Evolutionary conservation across 345 rosid species (phyloP), one percentile per base, ranked within the genome.

Genomic region (Eucalyptus tenuipes): DNA sequence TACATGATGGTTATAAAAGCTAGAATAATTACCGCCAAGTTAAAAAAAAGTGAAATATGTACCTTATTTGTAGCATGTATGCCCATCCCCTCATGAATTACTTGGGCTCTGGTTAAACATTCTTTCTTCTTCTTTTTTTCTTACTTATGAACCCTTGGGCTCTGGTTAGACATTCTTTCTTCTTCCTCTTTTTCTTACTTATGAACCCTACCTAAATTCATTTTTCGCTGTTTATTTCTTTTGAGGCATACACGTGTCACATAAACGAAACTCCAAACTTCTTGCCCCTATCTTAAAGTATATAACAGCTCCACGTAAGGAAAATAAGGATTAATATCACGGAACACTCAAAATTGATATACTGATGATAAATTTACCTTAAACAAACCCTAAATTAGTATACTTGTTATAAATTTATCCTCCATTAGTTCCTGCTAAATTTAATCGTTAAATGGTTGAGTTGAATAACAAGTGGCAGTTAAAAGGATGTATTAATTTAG

Each of bases 301-400:
- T 31, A 31, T 68, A 33, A 16, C 42, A 31, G 22, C 20, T 68
- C 42, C 1, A 31, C 42, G 2, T 52, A 52, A 7, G 25, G 4
- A 52, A 52, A 52, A 52, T 52, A 52, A 52, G 10, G 2, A 52
- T 52, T 20, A 52, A 52, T 20, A 8, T 52, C 10, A 7, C 1
- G 10, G 20, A 52, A 3, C 5, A 52, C 57, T 3, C 25, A 20
- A 52, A 52, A 52, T 18, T 52, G 5, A 52, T 52, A 52, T 52
- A 20, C 25, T 1, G 1, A 0, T 1, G 10, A 52, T 52, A 52
- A 52, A 52, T 52, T 18, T 18, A 52, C 5, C 4, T 52, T 52
- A 52, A 52, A 52, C 25, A 52, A 52, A 52, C 10, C 10, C 4
- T 52, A 52, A 52, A 52, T 2, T 52, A 52, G 2, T 52, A 52